A percentile compares a stretch with the other conserved stretches of the same genome.
phyloP scores from a whole-genome alignment of 2,329 filamentous ascomycete genomes.

The Talaromyces sp. region DNA sequence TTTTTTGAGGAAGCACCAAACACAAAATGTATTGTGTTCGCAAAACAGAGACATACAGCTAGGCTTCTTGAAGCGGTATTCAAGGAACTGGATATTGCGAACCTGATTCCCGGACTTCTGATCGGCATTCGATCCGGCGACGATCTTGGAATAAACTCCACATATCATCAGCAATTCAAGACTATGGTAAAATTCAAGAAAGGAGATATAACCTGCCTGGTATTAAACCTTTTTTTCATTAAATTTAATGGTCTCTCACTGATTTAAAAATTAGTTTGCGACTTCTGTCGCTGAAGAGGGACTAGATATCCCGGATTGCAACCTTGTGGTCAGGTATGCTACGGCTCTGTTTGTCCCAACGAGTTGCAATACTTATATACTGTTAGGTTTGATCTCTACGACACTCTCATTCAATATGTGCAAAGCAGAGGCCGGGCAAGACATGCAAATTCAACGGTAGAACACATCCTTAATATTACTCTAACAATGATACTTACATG shows the following conservation, averaged over 20 bases:
- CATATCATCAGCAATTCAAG: constrained; percentile 67
- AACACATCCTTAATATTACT: background rate
- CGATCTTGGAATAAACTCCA: constrained; percentile 55
- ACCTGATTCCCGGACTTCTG: constrained; percentile 58
- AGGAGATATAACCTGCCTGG: constrained; percentile 53
- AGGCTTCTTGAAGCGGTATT: constrained; percentile 66
- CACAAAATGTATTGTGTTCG: constrained; percentile 79
- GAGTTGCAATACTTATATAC: constrained; percentile 9
- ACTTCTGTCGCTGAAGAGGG: constrained; percentile 63
- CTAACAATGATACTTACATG: background rate
- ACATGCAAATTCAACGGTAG: constrained; percentile 60
- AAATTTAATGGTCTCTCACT: background rate
- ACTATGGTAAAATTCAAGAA: constrained; percentile 61
- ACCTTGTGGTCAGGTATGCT: constrained; percentile 50
- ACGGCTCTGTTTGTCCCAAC: background rate
- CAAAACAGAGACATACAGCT: constrained; percentile 71
- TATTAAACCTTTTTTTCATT: constrained; percentile 12
- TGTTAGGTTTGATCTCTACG: constrained; percentile 73
- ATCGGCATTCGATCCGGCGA: constrained; percentile 54
- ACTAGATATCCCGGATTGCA: constrained; percentile 61
- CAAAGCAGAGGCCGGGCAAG: constrained; percentile 87
- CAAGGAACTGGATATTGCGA: constrained; percentile 48
- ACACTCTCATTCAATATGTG: constrained; percentile 88
- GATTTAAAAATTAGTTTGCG: constrained; percentile 42
- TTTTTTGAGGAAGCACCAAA: constrained; percentile 56